These are phyloP conservation scores for Babjeviella inositovora DNA, from an alignment of 805 yeast species.

Conservation along the genomic window DNA sequence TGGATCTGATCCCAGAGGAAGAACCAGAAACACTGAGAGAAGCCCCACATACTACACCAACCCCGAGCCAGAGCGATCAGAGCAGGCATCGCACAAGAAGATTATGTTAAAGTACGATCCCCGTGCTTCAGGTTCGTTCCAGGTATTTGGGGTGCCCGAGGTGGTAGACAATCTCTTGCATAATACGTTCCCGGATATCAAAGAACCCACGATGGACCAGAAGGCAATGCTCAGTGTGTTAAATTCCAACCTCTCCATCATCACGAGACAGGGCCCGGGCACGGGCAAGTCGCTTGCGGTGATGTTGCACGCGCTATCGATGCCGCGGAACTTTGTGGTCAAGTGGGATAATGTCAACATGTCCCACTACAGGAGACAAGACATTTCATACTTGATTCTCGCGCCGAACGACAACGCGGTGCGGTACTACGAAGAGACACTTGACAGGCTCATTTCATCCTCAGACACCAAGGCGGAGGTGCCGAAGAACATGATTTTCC, in stretches of 20 bases:
- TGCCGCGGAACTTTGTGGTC: too few relatives aligned
- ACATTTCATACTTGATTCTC: too few relatives aligned
- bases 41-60: constrained; percentile 1
- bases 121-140: constrained; percentile 4
- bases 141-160: constrained; percentile 5
- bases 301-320: constrained; percentile 7
- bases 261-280: constrained; percentile 10
- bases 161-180: constrained; percentile 3
- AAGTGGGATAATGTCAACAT: too few relatives aligned
- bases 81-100: constrained; percentile 1
- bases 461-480: too few relatives aligned
- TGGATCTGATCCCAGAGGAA: constrained; percentile 1
- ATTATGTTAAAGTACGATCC: constrained; percentile 7
- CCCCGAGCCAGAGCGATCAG: constrained; percentile 3
- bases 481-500: too few relatives aligned
- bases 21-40: constrained; percentile 1
- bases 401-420: too few relatives aligned
- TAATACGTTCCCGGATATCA: constrained; percentile 3
- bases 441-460: too few relatives aligned
- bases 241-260: constrained; percentile 9
- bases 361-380: too few relatives aligned
- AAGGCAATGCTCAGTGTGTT: constrained; percentile 9
- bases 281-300: constrained; percentile 15
- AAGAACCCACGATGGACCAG: constrained; percentile 9
- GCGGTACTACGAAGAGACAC: too few relatives aligned